phyloP scores from a whole-genome alignment of 148 eudicot genomes.

The Fagopyrum esculentum region DNA sequence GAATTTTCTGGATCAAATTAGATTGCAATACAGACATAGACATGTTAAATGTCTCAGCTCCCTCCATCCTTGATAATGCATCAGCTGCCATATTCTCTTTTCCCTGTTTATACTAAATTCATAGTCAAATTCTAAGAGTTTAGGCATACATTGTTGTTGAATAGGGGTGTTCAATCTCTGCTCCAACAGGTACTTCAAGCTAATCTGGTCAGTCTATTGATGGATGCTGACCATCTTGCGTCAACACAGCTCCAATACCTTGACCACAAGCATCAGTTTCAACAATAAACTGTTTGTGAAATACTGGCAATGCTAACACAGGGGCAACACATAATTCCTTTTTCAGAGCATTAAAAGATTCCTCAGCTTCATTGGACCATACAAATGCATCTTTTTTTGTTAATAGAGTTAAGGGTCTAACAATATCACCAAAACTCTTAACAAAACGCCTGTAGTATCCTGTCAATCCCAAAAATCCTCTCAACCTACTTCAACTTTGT shows the following conservation, averaged over 20 bases:
- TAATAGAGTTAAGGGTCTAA: background rate
- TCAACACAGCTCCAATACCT: background rate
- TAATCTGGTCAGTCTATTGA: no score
- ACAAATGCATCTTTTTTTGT: background rate
- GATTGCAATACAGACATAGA: no score
- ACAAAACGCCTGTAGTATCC: slow-evolving; percentile 13
- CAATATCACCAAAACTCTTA: background rate
- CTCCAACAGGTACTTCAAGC: no score
- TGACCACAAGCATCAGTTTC: slow-evolving; percentile 13
- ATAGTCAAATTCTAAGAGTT: no score
- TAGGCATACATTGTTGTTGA: no score
- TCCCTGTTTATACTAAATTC: no score
- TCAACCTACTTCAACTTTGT: background rate
- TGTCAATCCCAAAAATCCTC: background rate
- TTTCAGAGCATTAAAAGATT: background rate
- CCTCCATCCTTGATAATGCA: no score
- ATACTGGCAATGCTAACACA: background rate
- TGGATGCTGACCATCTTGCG: no score
- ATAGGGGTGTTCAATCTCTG: no score
- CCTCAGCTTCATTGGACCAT: background rate
- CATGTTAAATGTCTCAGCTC: no score
- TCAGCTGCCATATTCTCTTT: no score
- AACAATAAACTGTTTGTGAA: background rate
- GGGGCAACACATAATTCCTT: background rate
- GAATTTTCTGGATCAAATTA: no score